Evolutionary conservation across 1,139 yeast genomes (phyloP).

Genomic region (Tardiomyces digboiensis): DNA sequence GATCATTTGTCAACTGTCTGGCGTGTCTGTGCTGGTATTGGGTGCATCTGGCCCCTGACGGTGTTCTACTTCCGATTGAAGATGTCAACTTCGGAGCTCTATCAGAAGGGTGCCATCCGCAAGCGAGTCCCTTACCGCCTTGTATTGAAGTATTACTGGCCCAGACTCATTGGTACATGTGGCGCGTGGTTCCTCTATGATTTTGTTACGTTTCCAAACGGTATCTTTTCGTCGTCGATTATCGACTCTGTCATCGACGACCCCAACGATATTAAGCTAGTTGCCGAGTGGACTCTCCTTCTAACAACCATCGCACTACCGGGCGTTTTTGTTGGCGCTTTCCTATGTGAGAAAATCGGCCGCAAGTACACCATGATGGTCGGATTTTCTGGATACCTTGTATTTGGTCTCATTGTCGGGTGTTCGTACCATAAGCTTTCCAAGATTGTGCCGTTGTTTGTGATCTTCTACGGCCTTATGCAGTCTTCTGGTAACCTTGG

Average conservation of each 20-base stretch:
- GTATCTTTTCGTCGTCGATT: constrained; percentile 47
- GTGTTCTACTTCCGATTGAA: constrained; percentile 63
- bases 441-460: constrained; percentile 44
- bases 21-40: constrained; percentile 71
- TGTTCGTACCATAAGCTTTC: constrained; percentile 40
- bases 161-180: constrained; percentile 44
- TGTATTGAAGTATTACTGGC: constrained; percentile 47
- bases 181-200: constrained; percentile 57
- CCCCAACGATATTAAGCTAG: constrained; percentile 31
- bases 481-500: constrained; percentile 59
- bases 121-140: constrained; percentile 44
- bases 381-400: constrained; percentile 48
- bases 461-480: constrained; percentile 51
- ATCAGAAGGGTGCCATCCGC: constrained; percentile 42
- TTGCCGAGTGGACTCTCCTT: constrained; percentile 51
- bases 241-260: constrained; percentile 37
- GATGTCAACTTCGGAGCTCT: constrained; percentile 58
- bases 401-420: constrained; percentile 53
- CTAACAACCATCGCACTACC: constrained; percentile 46
- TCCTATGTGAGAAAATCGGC: constrained; percentile 42
- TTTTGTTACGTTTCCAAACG: constrained; percentile 57
- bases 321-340: constrained; percentile 51
- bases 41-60: constrained; percentile 63
- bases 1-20: constrained; percentile 47
- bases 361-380: constrained; percentile 48